Evolutionary conservation across 352 stramenopile species (phyloP).

Genomic region (Pythium dissimile): DNA sequence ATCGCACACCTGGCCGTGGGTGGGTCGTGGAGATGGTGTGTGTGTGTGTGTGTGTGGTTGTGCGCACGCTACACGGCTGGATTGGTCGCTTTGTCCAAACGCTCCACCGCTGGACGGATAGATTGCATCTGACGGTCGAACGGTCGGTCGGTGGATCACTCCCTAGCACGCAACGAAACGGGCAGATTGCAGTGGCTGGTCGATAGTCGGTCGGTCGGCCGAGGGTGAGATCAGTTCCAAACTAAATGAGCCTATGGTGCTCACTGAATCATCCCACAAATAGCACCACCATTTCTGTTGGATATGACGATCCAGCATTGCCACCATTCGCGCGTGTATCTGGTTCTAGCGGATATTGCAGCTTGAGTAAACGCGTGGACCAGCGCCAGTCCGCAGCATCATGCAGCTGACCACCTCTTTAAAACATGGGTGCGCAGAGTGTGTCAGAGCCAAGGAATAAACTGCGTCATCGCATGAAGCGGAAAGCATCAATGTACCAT

Average conservation of each 20-base stretch:
- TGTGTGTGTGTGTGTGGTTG: no score
- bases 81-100: neutral
- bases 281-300: no score
- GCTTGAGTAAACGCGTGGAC: no score
- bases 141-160: neutral
- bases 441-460: neutral
- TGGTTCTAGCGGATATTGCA: no score
- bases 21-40: no score
- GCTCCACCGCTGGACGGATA: neutral
- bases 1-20: no score
- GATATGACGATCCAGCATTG: no score
- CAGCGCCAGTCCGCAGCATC: neutral
- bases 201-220: neutral
- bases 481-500: neutral
- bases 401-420: constrained; percentile 4
- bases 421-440: constrained; percentile 3
- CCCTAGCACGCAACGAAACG: neutral
- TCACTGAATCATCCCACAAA: no score
- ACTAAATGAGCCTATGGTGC: no score
- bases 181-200: constrained; percentile 8
- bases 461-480: constrained; percentile 1
- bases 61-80: no score
- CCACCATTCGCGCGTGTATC: no score
- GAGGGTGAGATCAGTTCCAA: no score
- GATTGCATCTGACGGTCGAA: neutral